Evolutionary conservation across 371 early-diverging fungal species (phyloP), one percentile per base, ranked within the genome.

Genomic region (Smittium culicis): DNA sequence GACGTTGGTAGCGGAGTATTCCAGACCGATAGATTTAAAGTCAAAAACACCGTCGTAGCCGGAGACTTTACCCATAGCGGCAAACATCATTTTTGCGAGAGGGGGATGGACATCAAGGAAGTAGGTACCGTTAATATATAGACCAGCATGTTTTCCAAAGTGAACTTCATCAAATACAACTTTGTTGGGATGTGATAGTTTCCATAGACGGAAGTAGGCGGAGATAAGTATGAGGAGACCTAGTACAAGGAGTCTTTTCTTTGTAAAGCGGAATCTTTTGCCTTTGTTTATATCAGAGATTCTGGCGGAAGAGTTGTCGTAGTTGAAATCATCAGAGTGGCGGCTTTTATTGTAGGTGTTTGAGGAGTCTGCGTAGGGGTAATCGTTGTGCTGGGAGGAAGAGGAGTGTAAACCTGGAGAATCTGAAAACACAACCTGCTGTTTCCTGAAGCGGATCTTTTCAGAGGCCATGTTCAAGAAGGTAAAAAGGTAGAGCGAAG

Each of bases 91-190:
- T 74, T 96, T 96, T 32, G 94, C 98, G n/a, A 99, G 79, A 1
- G 94, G 94, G 45, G 96, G 96, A 73, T 94, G 93, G 11, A 99
- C 97, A 75, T 99, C 99, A 77, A 98, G 94, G 77, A 88, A 98
- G 79, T 90, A 98, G 58, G 82, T 82, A 29, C 89, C 75, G 5
- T 84, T 82, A 34, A 98, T 79, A 74, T 99, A 99, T 71, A 89
- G 86, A 20, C 86, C 82, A 2, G 94, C 90, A 77, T 93, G 97
- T 72, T 94, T 92, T 64, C 99, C 99, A 83, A 98, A 97, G 71
- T 99, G 99, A 2, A 96, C 98, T 79, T 99, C 99, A 77, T 95
- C 94, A 73, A 90, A 90, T 20, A 74, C 72, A 8, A 74, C 72
- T 66, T 72, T 67, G 63, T 66, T 29, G 1, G 78, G 78, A 54